Conservation (phyloP, 352 stramenopile species). For the Phytophthora nicotianae region DNA sequence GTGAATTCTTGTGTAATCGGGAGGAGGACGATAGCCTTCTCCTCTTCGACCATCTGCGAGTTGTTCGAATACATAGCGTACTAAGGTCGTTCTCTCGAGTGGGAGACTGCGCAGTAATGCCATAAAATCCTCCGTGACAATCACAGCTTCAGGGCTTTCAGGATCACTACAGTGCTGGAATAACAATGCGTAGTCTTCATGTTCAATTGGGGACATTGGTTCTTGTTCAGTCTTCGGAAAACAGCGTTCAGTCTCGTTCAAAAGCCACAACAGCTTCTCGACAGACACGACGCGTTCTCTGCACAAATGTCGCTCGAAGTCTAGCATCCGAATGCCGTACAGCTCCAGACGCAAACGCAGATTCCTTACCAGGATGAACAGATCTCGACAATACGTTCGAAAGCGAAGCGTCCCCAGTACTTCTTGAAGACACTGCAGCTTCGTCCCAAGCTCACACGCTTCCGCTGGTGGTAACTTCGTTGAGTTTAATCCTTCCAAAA, state of each 20-base stretch:
- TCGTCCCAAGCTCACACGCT: conserved; percentile 38
- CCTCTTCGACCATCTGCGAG: conserved; percentile 52
- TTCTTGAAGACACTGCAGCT: conserved; percentile 57
- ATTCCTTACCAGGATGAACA: conserved; percentile 44
- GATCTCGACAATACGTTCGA: conserved; percentile 44
- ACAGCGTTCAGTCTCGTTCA: conserved; percentile 22
- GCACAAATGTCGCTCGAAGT: conserved; percentile 27
- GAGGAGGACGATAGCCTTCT: conserved; percentile 47
- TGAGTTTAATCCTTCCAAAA: conserved; percentile 11
- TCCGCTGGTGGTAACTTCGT: conserved; percentile 26
- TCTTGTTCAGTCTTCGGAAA: conserved; percentile 3
- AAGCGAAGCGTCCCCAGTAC: conserved; percentile 54
- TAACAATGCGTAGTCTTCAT: conserved; percentile 50
- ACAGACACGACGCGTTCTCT: conserved; percentile 17
- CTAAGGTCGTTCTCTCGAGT: conserved; percentile 39
- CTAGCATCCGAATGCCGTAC: conserved; percentile 31
- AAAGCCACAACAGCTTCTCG: conserved; percentile 20
- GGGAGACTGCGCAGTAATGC: conserved; percentile 45
- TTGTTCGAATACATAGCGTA: conserved; percentile 63
- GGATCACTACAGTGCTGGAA: conserved; percentile 58
- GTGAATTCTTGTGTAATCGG: conserved; percentile 51
- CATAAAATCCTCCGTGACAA: conserved; percentile 41
- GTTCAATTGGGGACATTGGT: conserved; percentile 23
- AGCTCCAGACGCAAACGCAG: conserved; percentile 41
- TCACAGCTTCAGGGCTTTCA: conserved; percentile 5